Conservation (phyloP, 148 eudicot genomes). For the Diospyros kaki region DNA sequence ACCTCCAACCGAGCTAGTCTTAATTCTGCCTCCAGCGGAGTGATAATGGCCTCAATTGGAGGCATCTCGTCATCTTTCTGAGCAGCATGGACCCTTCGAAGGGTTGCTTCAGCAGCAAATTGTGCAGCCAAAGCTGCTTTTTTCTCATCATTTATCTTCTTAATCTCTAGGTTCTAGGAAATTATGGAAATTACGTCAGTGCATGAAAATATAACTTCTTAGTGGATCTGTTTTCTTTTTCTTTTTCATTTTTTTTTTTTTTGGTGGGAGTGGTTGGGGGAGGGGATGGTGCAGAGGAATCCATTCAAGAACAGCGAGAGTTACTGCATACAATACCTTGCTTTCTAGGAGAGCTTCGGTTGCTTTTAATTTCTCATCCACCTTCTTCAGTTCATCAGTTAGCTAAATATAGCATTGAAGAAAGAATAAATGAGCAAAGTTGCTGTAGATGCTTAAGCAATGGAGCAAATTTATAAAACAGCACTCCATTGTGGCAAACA, state of each 20-base stretch:
- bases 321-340: constrained; percentile 55
- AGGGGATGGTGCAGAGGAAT: not conserved
- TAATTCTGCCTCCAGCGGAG: constrained; percentile 95
- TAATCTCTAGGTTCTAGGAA: constrained; percentile 78
- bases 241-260: too few species aligned
- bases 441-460: not conserved
- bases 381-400: constrained; percentile 65
- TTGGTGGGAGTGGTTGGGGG: not conserved
- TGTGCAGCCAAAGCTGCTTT: constrained; percentile 87
- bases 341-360: constrained; percentile 74
- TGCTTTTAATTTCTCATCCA: constrained; percentile 77
- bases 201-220: not conserved
- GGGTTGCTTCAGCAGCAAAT: constrained; percentile 99
- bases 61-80: constrained; percentile 97
- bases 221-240: too few species aligned
- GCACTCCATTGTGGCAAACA: not conserved
- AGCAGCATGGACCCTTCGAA: constrained; percentile 93
- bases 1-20: constrained; percentile 83
- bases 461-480: not conserved
- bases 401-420: constrained; percentile 37
- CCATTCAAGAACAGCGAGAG: not conserved
- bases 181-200: constrained; percentile 15
- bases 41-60: constrained; percentile 90
- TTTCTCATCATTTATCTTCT: constrained; percentile 82
- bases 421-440: not conserved